Base-by-base conservation (phyloP, 2,329 filamentous ascomycete genomes). In the Phialocephala subalpina region DNA sequence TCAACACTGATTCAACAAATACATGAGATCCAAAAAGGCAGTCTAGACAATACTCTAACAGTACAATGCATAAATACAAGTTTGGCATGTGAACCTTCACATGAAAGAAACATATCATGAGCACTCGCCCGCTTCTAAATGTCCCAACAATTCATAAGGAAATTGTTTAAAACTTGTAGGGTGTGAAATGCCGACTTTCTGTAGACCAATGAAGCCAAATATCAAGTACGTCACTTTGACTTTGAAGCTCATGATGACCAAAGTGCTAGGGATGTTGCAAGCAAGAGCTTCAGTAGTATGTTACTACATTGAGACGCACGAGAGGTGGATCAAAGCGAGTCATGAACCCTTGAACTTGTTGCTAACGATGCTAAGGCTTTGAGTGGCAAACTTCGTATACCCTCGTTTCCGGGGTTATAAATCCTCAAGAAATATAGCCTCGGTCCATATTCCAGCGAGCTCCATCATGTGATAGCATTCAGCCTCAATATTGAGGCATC, bases 61-160 rank as follows among this genome's bases (percentile, higher is more conserved):
- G 9, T 14, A 25, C n/a, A 58, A 14, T 9, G 4, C 22, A 52
- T 35, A 38, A 0, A 20, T 6, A 14, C 27, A 27, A 9, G 1
- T 63, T 63, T 63, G 38, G 27, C 63, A 69, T 64, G 67, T 60
- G 62, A 60, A 35, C 22, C 22, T 56, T 56, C 60, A 60, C 59
- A 60, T 68, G 67, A 29, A 35, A 60, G 49, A 16, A 5, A 9
- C 7, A 8, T 7, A 29, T 27, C 6, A n/a, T 42, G 12, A 42
- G 38, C 4, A 42, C 12, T n/a, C 4, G 38, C 14, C 14, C 18
- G 38, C 38, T 14, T 16, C 12, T 42, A 33, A 33, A 33, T 33
- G 29, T 33, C 29, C 29, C 29, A 33, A 33, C 29, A 33, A 33
- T 33, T 33, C 29, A 33, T 5, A 9, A 33, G 29, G 9, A 4